Percentiles rank a stretch among this genome's conserved stretches.
phyloP scores from a whole-genome alignment of 352 stramenopile genomes.

The Phytophthora colocasiae region DNA sequence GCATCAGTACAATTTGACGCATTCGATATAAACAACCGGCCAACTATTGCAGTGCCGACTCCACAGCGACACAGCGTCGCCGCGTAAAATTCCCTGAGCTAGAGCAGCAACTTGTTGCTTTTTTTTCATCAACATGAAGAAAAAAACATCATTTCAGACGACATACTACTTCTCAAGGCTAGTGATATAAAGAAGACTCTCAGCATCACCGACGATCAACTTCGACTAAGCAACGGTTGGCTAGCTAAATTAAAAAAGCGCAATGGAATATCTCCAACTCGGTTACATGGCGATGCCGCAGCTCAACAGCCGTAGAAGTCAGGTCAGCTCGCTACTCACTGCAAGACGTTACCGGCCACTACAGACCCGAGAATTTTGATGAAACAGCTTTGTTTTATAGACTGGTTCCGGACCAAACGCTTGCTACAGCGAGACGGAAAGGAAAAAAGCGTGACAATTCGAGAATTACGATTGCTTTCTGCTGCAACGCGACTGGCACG shows the following conservation, averaged over 20 bases:
- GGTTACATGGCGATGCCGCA: background rate
- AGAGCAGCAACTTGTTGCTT: conserved; percentile 4
- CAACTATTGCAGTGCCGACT: background rate
- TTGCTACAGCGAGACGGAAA: conserved; percentile 1
- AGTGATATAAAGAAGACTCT: conserved; percentile 8
- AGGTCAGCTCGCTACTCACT: conserved; percentile 8
- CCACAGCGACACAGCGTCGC: no score
- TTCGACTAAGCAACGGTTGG: conserved; percentile 18
- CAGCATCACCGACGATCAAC: conserved; percentile 10
- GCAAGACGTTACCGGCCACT: conserved; percentile 2
- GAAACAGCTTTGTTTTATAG: conserved; percentile 15
- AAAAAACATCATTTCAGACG: conserved; percentile 7
- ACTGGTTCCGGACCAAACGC: conserved; percentile 9
- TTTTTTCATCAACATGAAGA: conserved; percentile 8
- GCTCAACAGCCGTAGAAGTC: conserved; percentile 1
- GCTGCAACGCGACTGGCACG: conserved; percentile 8
- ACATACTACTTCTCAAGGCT: conserved; percentile 10
- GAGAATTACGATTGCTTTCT: conserved; percentile 7
- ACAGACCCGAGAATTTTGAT: conserved; percentile 2
- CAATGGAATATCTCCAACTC: conserved; percentile 12
- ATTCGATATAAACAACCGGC: conserved; percentile 6
- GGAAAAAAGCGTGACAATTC: conserved; percentile 9
- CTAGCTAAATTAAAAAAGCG: conserved; percentile 14
- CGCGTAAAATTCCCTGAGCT: conserved; percentile 5
- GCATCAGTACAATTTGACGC: conserved; percentile 9